Conservation (phyloP, 257 asterid species). For the Gardenia jasminoides region DNA sequence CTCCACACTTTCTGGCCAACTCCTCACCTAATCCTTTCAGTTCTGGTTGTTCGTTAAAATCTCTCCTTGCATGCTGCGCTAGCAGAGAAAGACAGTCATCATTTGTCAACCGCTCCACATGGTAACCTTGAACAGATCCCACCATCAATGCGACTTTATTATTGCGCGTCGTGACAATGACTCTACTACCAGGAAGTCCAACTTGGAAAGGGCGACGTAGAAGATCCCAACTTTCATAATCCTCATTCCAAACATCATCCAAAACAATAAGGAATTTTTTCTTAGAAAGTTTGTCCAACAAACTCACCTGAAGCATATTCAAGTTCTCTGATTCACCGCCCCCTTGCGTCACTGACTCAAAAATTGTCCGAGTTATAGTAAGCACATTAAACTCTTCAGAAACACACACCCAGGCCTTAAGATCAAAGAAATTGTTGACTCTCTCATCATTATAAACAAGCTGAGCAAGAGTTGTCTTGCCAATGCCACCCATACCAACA, state of each 20-base stretch:
- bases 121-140: slow-evolving; percentile 18
- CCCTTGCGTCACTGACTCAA: slow-evolving; percentile 19
- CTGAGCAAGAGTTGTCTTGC: slow-evolving; percentile 33
- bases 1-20: slow-evolving; percentile 26
- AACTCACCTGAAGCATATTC: slow-evolving; percentile 25
- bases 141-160: slow-evolving; percentile 15
- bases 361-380: slow-evolving; percentile 13
- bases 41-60: slow-evolving; percentile 15
- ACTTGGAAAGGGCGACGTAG: slow-evolving; percentile 23
- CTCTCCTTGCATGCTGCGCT: slow-evolving; percentile 22
- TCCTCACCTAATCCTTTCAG: slow-evolving; percentile 21
- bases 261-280: slow-evolving; percentile 15
- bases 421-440: slow-evolving; percentile 17
- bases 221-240: slow-evolving; percentile 24
- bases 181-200: slow-evolving; percentile 29
- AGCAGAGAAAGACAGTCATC: slow-evolving; percentile 26
- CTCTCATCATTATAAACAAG: slow-evolving; percentile 27
- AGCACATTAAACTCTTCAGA: slow-evolving; percentile 26
- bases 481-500: slow-evolving; percentile 58
- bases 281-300: slow-evolving; percentile 17
- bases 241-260: slow-evolving; percentile 30
- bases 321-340: slow-evolving; percentile 19
- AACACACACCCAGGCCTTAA: slow-evolving; percentile 24
- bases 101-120: slow-evolving; percentile 10
- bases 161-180: slow-evolving; percentile 25